phyloP scores from a whole-genome alignment of 805 yeast species.

The Candida xiaguanensis region DNA sequence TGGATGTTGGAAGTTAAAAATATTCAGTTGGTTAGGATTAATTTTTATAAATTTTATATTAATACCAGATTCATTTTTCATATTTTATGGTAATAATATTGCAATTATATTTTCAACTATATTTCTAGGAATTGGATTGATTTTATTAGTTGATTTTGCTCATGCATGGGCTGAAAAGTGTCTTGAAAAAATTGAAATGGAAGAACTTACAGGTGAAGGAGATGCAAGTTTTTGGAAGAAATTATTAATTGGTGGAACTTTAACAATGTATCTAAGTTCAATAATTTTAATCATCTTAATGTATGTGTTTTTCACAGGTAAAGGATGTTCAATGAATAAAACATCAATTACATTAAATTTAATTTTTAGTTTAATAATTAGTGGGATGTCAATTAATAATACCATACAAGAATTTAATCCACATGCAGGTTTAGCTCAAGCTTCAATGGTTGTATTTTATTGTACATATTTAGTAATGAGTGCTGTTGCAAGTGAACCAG shows the following conservation, averaged over 20 bases:
- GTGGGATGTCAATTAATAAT: constrained; percentile 74
- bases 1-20: constrained; percentile 84
- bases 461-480: constrained; percentile 88
- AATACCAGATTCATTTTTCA: constrained; percentile 82
- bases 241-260: constrained; percentile 80
- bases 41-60: constrained; percentile 59
- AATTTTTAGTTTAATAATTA: constrained; percentile 57
- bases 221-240: constrained; percentile 71
- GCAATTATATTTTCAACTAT: constrained; percentile 81
- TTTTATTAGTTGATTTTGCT: constrained; percentile 91
- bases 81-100: constrained; percentile 87
- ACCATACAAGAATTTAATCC: constrained; percentile 89
- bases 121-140: constrained; percentile 85
- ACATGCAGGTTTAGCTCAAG: constrained; percentile 92
- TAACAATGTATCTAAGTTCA: constrained; percentile 75
- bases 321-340: constrained; percentile 85
- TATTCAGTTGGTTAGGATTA: constrained; percentile 54
- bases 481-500: constrained; percentile 96
- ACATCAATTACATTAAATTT: constrained; percentile 80
- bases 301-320: constrained; percentile 77
- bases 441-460: constrained; percentile 92
- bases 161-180: constrained; percentile 99
- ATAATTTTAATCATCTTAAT: constrained; percentile 70
- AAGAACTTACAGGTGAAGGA: constrained; percentile 49
- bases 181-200: constrained; percentile 83